Evolutionary conservation across 2,329 filamentous ascomycete species (phyloP).

Genomic region (Coleophoma eucalyptorum): DNA sequence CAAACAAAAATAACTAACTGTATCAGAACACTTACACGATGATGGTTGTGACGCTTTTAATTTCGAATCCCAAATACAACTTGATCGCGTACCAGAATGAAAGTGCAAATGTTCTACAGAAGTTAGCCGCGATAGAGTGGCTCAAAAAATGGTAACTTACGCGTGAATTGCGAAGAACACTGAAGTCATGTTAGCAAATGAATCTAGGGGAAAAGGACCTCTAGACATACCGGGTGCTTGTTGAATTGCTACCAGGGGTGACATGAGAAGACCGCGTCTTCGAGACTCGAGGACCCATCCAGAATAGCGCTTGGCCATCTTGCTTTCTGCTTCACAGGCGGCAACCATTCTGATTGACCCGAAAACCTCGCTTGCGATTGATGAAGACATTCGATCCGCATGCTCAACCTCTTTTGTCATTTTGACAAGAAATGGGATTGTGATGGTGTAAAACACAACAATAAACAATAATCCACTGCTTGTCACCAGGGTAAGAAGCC

Average conservation of each 20-base stretch:
- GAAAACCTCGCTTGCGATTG: conserved; percentile 56
- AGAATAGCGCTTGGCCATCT: conserved; percentile 47
- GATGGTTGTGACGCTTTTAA: conserved; percentile 48
- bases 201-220: not conserved
- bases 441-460: conserved; percentile 36
- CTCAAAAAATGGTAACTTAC: not conserved
- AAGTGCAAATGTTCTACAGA: conserved; percentile 43
- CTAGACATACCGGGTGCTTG: conserved; percentile 35
- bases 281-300: conserved; percentile 47
- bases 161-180: conserved; percentile 29
- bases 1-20: not conserved
- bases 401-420: conserved; percentile 36
- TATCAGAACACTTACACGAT: conserved; percentile 41
- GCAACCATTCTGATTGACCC: conserved; percentile 54
- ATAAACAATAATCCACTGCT: conserved; percentile 52
- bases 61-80: conserved; percentile 38
- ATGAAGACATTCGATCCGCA: conserved; percentile 49
- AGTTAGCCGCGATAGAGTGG: too few species aligned
- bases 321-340: conserved; percentile 54
- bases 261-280: conserved; percentile 33
- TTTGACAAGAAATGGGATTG: conserved; percentile 52
- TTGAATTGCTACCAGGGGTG: conserved; percentile 47
- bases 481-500: conserved; percentile 55
- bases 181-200: not conserved
- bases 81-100: conserved; percentile 59